Evolutionary conservation across 2,329 filamentous ascomycete genomes (phyloP).

Genomic region (Penicillium rolfsii): DNA sequence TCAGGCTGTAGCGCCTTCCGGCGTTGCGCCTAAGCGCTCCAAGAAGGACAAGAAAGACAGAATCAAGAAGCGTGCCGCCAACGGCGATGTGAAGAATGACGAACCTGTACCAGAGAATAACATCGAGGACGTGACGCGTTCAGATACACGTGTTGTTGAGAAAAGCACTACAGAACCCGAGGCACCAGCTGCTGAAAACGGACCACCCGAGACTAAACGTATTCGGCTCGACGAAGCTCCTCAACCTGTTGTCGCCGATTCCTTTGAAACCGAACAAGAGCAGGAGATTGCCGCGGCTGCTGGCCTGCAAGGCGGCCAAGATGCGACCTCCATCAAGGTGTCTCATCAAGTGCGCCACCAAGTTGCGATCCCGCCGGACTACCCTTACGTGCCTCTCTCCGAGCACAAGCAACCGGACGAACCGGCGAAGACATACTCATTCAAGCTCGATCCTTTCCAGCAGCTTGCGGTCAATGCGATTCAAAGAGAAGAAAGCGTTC

Average conservation of each 20-base stretch:
- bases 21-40: slow-evolving; percentile 39
- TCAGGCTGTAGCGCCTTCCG: slow-evolving; percentile 45
- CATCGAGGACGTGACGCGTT: slow-evolving; percentile 29
- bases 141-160: slow-evolving; percentile 27
- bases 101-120: slow-evolving; percentile 39
- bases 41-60: slow-evolving; percentile 64
- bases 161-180: slow-evolving; percentile 14
- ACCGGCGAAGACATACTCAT: slow-evolving; percentile 81
- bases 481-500: slow-evolving; percentile 90
- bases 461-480: slow-evolving; percentile 93
- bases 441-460: slow-evolving; percentile 96
- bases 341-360: slow-evolving; percentile 99
- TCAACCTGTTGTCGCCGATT: slow-evolving; percentile 84
- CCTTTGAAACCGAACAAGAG: slow-evolving; percentile 92
- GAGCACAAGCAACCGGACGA: slow-evolving; percentile 87
- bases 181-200: slow-evolving; percentile 36
- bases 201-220: slow-evolving; percentile 51
- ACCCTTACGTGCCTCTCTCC: slow-evolving; percentile 92
- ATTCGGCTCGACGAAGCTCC: slow-evolving; percentile 62
- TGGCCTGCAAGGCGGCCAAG: slow-evolving; percentile 66
- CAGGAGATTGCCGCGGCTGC: slow-evolving; percentile 82
- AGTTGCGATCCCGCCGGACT: slow-evolving; percentile 90
- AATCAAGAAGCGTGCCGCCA: slow-evolving; percentile 84
- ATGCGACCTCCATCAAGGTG: slow-evolving; percentile 70
- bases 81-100: slow-evolving; percentile 69